Evolutionary conservation across 2,329 filamentous ascomycete species (phyloP), one percentile per base, ranked within the genome.

Genomic region (Biscogniauxia mediterranea): DNA sequence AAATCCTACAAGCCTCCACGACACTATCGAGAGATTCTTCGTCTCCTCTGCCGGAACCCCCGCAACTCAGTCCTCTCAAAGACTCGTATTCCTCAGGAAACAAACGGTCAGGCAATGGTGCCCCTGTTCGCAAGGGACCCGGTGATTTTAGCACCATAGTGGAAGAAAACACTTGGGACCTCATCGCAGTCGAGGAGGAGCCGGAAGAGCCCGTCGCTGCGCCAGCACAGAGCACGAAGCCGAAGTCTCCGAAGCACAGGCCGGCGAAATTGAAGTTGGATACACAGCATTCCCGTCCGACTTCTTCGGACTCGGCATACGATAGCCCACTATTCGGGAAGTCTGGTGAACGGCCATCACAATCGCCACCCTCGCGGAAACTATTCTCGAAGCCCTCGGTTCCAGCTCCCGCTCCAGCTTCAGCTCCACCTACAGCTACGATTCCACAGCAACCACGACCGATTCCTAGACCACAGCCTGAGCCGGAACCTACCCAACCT

Each of bases 41-140:
- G 1, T 76, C 80, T 2, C 79, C 82, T 2, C 71, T 83, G 1
- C 81, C 81, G 0, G 73, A 77, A 42, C 79, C 79, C 1, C 81
- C 77, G 17, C 81, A 79, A 54, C 65, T 83, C 54, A 82, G 78
- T 54, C 84, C 85, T 1, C 75, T 88, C 0, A 80, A 80, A 55
- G 81, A 84, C 61, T 83, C 80, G 1, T 75, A 76, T 11, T 78
- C 81, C 1, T 81, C 82, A 0, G 83, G 81, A 2, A 86, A 86
- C 66, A 71, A 74, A 13, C 71, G 74, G 13, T 66, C 63, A 1
- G 59, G 57, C 64, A 77, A 70, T 61, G 64, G 62, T 58, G 66
- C 17, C 68, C 53, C 70, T 9, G 62, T 66, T 61, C 73, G 54
- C 63, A 74, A 76, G 52, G 75, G 77, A 58, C 73, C 73, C 1